These are phyloP conservation scores for Protostelium mycophagum DNA, from an alignment of 78 protist genomes.

Conservation along the genomic window DNA sequence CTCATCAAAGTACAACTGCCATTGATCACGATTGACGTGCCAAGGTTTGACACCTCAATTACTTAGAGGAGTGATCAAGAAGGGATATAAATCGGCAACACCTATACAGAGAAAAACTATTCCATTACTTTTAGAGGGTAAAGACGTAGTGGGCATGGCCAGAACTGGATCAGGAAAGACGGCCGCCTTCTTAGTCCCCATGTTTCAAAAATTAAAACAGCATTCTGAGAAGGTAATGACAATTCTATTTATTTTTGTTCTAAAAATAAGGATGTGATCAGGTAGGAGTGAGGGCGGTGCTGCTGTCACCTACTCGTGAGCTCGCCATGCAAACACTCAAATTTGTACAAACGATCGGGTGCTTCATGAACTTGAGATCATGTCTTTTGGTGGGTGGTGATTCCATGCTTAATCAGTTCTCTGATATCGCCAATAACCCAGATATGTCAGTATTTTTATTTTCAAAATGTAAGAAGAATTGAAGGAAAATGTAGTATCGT, in stretches of 20 bases:
- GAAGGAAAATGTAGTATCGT: constrained; percentile 43
- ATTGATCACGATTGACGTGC: too few species aligned
- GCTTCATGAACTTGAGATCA: constrained; percentile 59
- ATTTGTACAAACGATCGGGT: constrained; percentile 65
- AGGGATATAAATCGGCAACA: constrained; percentile 93
- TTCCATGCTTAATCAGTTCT: constrained; percentile 82
- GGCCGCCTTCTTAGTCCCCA: constrained; percentile 95
- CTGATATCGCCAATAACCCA: constrained; percentile 80
- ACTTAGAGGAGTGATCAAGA: constrained; percentile 52
- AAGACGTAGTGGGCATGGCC: constrained; percentile 97
- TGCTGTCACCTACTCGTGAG: constrained; percentile 99
- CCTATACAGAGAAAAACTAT: constrained; percentile 95
- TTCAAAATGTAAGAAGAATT: background rate
- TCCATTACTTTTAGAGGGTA: constrained; percentile 80
- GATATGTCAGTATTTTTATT: constrained; percentile 63
- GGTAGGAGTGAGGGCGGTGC: constrained; percentile 86
- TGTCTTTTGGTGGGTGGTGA: constrained; percentile 96
- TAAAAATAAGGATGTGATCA: constrained; percentile 5
- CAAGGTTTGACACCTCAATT: background rate
- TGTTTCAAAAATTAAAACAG: constrained; percentile 63
- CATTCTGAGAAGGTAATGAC: constrained; percentile 73
- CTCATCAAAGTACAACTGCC: too few species aligned
- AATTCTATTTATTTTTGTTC: constrained; percentile 20
- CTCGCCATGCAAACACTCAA: constrained; percentile 94
- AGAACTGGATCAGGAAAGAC: constrained; percentile 99